Base-by-base conservation (phyloP, 768 basidiomycete species). In the Collybia sp. region DNA sequence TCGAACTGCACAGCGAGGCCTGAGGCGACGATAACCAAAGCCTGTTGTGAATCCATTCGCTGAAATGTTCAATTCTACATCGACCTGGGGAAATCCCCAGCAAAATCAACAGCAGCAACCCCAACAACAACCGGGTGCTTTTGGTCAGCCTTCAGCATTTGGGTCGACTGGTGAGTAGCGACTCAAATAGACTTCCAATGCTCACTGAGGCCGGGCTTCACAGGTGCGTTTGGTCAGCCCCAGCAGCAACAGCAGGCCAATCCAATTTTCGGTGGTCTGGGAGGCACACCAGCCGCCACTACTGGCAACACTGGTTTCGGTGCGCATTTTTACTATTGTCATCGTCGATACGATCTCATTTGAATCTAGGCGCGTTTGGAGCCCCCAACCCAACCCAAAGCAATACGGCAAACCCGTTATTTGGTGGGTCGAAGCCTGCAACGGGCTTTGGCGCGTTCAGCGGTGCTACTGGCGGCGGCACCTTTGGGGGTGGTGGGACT, bases 381-480 rank as follows among this genome's bases (percentile, higher is more conserved):
- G 50, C 53, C 40, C 43, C 58, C 53, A 77, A 64, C 52, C 55
- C 68, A 30, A 52, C 69, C 11, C 67, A 59, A 45, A 64, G 57
- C 33, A 70, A 63, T 37, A 59, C 56, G 37, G 67, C 60, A 38
- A 66, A 64, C 35, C 67, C 77, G 44, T 62, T 79, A 35, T 90
- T 90, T 49, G 84, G 83, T 32, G 75, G 69, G 38, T 61, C 82
- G 25, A 90, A 91, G 58, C 85, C 87, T 34, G 60, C 82, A 3
- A 70, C 80, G 10, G 88, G 85, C 11, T 91, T 93, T 64, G 85
- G 88, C 55, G 77, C 83, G 48, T 89, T 89, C 61, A 75, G 83
- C 40, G 81, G 80, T 35, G 8, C 25, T 8, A 25, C 4, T 8
- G 79, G 76, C 25, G 63, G 68, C 35, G 69, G 75, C 44, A 67